phyloP scores from a whole-genome alignment of 1,139 yeast species.

The Geotrichum klebahnii region DNA sequence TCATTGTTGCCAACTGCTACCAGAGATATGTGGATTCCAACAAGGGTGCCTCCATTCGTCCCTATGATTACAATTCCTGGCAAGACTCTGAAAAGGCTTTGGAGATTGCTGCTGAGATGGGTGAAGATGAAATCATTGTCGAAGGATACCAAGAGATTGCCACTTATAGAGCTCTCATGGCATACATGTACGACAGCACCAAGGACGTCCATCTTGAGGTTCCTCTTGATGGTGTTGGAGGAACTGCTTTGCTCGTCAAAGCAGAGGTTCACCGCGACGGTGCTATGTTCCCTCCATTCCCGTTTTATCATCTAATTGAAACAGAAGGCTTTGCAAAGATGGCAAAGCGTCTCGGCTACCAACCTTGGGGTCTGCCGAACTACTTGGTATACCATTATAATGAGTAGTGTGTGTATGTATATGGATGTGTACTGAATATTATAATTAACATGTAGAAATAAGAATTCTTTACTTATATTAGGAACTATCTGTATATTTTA shows the following conservation, averaged over 20 bases:
- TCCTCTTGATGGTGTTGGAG: slow-evolving; percentile 95
- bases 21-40: slow-evolving; percentile 65
- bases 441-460: too few relatives aligned
- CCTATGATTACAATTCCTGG: slow-evolving; percentile 96
- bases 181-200: slow-evolving; percentile 66
- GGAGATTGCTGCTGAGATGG: slow-evolving; percentile 63
- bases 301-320: slow-evolving; percentile 92
- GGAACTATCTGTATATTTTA: too few relatives aligned
- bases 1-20: slow-evolving; percentile 86
- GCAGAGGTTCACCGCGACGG: slow-evolving; percentile 98
- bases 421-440: too few relatives aligned
- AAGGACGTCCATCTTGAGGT: slow-evolving; percentile 63
- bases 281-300: slow-evolving; percentile 98
- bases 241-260: slow-evolving; percentile 86
- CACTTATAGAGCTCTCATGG: slow-evolving; percentile 95
- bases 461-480: too few relatives aligned
- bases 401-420: too few relatives aligned
- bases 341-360: slow-evolving; percentile 92
- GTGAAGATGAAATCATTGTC: slow-evolving; percentile 84
- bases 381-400: too few relatives aligned
- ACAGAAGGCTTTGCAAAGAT: slow-evolving; percentile 98
- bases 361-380: slow-evolving; percentile 88
- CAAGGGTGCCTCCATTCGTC: slow-evolving; percentile 62
- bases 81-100: slow-evolving; percentile 85
- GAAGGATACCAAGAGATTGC: slow-evolving; percentile 90